Evolutionary conservation across 495 filamentous ascomycete genomes (phyloP), one percentile per base, ranked within the genome.

Genomic region (Penicillium odoratum): DNA sequence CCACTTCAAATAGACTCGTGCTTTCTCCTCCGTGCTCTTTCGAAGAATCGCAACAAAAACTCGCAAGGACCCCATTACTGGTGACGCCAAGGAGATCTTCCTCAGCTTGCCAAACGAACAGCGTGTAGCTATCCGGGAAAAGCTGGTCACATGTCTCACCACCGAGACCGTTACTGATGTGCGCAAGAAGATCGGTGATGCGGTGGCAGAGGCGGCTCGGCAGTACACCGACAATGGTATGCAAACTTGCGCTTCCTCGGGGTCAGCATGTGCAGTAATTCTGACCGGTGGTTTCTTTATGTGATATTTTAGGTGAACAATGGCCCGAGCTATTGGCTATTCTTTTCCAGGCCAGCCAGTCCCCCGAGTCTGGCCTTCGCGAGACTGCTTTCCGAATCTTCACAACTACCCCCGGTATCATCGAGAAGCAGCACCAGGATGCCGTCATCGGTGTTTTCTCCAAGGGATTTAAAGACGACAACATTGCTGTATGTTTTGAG

Each of bases 341-440:
- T 29, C 82, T 99, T 16, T 97, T 97, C 74, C 83, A 86, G 46
- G 85, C 93, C 28, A 98, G 94, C 69, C 90, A 93, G 67, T 91
- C 89, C 26, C 75, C 81, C 46, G 90, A 97, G 45, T 74, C 88
- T 11, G 88, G 85, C 57, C 86, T 93, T 69, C 86, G 95, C 25
- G 94, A 98, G 76, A 88, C 83, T 31, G 90, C 95, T 26, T 99
- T 92, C 74, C 83, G 95, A 43, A 92, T 99, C 56, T 96, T 99
- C 68, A 88, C 91, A 40, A 93, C 92, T 0, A 97, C 95, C 7
- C 95, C 95, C 16, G 91, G 90, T 18, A 92, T 99, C 64, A 98
- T 99, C 63, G 92, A 97, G 71, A 93, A 88, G 73, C 91, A 55
- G 64, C 93, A 99, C 65, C 90, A 96, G 65, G 88, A 91, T 58